Base-by-base conservation (phyloP, 2,329 filamentous ascomycete species). In the Clarireedia monteithiana region DNA sequence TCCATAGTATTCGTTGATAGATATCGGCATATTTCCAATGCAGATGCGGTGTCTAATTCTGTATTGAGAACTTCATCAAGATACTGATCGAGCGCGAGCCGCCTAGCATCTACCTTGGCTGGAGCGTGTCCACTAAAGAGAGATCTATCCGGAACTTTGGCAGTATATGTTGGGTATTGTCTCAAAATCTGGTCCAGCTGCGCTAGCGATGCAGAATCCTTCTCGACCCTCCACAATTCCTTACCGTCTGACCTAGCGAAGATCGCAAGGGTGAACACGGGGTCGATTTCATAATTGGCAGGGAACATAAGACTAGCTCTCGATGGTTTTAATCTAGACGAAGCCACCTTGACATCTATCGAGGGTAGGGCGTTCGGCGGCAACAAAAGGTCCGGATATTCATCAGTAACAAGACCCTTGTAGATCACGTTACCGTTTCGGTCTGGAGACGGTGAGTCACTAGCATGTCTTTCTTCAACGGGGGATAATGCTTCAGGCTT, bases 151-250 rank as follows among this genome's bases (percentile, higher is more conserved):
- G 94, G 94, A 2, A 91, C 82, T 68, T 77, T 90, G 10, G 85
- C 87, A 10, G 81, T 81, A 65, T 95, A 91, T 5, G 78, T 74
- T n/a, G 81, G 74, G 47, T 85, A 82, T 55, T 88, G 83, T 69
- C 89, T 91, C 59, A 99, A 73, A 57, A 88, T 83, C 55, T 89
- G 81, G 68, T 97, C 92, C 38, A 99, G 77, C 61, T 86, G 84
- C n/a, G 83, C 80, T 27, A 99, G 75, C 27, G 92, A 90, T 14
- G 81, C 75, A 3, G 89, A 88, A 59, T 95, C 90, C 71, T 99
- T 99, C 72, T 99, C 94, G 6, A 96, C 83, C 30, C 92, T 84
- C 92, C 94, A 97, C 10, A 99, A 76, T 69, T 97, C 92, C 55
- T 80, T 81, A 3, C 81, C 76, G 59, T 90, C 84, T 0, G 84